These are phyloP conservation scores for Akanthomyces muscarius DNA, from an alignment of 2,329 filamentous ascomycete genomes.

Conservation along the genomic window DNA sequence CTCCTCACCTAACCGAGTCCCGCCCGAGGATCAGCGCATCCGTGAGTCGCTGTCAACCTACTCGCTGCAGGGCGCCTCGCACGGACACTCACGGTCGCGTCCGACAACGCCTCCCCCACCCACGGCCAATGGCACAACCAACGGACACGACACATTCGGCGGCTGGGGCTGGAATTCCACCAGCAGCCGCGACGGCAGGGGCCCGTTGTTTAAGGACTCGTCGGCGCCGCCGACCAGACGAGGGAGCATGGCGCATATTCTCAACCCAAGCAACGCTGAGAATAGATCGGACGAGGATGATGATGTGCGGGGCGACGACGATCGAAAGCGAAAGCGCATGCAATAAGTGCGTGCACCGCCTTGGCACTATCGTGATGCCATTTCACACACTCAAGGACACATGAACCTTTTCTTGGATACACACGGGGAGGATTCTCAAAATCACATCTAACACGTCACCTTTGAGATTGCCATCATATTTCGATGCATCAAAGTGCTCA, in stretches of 20 bases:
- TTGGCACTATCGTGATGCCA: too few relatives aligned
- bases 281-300: constrained; percentile 55
- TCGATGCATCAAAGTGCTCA: too few relatives aligned
- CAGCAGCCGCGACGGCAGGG: constrained; percentile 45
- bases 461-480: too few relatives aligned
- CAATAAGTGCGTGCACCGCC: constrained; percentile 31
- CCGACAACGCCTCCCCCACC: constrained; percentile 50
- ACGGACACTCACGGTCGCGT: constrained; percentile 44
- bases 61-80: constrained; percentile 44
- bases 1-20: constrained; percentile 48
- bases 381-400: neutral
- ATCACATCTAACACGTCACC: too few relatives aligned
- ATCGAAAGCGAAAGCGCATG: constrained; percentile 59
- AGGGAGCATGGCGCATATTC: constrained; percentile 60
- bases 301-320: constrained; percentile 52
- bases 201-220: constrained; percentile 48
- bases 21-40: constrained; percentile 51
- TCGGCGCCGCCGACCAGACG: constrained; percentile 54
- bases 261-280: constrained; percentile 56
- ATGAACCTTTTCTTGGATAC: too few relatives aligned
- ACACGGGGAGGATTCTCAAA: too few relatives aligned
- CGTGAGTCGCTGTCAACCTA: constrained; percentile 55
- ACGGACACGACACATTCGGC: constrained; percentile 44
- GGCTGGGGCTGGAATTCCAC: constrained; percentile 55
- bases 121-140: constrained; percentile 42